Percentiles rank a stretch among this genome's conserved stretches.
These are phyloP conservation scores for Neurospora sp. DNA, from an alignment of 495 filamentous ascomycete species.

Conservation along the genomic window DNA sequence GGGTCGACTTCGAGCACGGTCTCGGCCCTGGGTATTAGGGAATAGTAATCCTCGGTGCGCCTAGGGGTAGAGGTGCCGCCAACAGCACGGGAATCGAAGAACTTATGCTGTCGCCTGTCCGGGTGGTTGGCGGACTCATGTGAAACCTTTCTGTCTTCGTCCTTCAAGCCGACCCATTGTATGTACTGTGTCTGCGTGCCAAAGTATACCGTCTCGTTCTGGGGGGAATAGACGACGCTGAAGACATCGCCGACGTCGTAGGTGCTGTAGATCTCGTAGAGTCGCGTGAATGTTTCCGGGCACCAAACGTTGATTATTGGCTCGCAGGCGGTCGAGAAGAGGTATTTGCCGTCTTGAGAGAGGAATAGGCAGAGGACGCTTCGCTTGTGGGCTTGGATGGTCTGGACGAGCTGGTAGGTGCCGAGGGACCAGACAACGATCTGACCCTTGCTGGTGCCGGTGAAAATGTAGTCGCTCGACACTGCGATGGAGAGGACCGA, in stretches of 20 bases:
- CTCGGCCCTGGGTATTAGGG: slow-evolving; percentile 46
- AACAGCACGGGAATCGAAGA: slow-evolving; percentile 86
- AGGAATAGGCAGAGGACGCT: slow-evolving; percentile 81
- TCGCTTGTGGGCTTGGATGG: slow-evolving; percentile 76
- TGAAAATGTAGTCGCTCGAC: slow-evolving; percentile 57
- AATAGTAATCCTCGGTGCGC: slow-evolving; percentile 39
- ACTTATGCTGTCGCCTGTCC: slow-evolving; percentile 73
- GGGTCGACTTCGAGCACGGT: slow-evolving; percentile 68
- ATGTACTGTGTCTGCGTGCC: slow-evolving; percentile 93
- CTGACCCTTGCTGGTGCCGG: slow-evolving; percentile 85
- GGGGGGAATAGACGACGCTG: slow-evolving; percentile 74
- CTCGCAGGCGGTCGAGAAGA: slow-evolving; percentile 91
- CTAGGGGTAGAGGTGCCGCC: slow-evolving; percentile 69
- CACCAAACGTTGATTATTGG: slow-evolving; percentile 78
- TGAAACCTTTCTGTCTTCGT: slow-evolving; percentile 37
- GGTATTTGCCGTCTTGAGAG: slow-evolving; percentile 58
- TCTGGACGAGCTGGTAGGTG: slow-evolving; percentile 67
- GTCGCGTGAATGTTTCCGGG: slow-evolving; percentile 32
- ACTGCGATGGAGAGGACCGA: slow-evolving; percentile 66
- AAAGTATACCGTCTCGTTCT: slow-evolving; percentile 73
- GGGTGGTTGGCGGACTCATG: slow-evolving; percentile 62
- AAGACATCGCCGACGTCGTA: slow-evolving; percentile 97
- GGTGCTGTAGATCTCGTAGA: slow-evolving; percentile 86
- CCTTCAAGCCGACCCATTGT: slow-evolving; percentile 50
- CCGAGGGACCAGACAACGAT: slow-evolving; percentile 84